Conservation (phyloP, 169 alveolate species). For the Plasmodium gaboni region DNA sequence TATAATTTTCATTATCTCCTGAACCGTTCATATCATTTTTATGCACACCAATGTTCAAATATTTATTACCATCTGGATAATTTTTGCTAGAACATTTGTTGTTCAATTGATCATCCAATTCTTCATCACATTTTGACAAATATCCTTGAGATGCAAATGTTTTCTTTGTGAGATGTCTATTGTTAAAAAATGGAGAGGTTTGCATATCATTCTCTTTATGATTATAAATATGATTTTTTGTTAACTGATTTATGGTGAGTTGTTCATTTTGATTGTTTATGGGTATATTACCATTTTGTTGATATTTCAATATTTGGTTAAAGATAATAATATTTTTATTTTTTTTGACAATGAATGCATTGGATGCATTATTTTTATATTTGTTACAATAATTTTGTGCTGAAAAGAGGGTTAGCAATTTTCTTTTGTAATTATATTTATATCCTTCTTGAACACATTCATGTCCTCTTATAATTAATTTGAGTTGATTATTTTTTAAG, state of each 20-base stretch:
- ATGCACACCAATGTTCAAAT: no score
- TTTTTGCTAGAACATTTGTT: no score
- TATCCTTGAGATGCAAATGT: no score
- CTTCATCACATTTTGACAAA: no score
- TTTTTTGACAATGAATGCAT: slow-evolving; percentile 37
- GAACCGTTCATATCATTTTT: no score
- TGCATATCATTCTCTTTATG: neutral
- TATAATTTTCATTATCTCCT: no score
- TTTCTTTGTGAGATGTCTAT: neutral
- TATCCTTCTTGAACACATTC: slow-evolving; percentile 97
- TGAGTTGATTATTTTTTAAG: slow-evolving; percentile 87
- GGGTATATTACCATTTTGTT: neutral
- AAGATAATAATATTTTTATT: slow-evolving; percentile 30
- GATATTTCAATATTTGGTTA: slow-evolving; percentile 48
- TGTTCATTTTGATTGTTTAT: neutral
- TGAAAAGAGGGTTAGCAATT: slow-evolving; percentile 92
- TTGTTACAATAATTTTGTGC: slow-evolving; percentile 96
- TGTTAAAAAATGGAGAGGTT: neutral
- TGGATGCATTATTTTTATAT: slow-evolving; percentile 86
- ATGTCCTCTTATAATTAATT: slow-evolving; percentile 93
- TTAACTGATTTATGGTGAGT: neutral
- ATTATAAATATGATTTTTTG: neutral
- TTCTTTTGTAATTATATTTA: slow-evolving; percentile 93
- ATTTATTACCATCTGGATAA: no score
- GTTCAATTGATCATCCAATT: no score